Evolutionary conservation across 1,284 basidiomycete genomes (phyloP).

Genomic region (Sporisorium scitamineum): DNA sequence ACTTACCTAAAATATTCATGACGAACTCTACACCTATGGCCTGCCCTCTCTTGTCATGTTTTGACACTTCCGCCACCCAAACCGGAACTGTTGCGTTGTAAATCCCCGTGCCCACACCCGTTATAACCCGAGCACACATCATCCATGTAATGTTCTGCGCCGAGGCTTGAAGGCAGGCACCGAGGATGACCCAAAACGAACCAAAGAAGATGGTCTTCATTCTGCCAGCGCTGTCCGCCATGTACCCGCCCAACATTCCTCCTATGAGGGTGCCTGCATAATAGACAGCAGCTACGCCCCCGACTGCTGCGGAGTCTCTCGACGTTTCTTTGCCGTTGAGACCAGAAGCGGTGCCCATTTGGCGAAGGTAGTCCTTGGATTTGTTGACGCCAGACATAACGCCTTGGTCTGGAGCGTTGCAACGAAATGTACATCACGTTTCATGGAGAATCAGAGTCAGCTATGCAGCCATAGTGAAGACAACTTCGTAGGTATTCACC

Average conservation of each 20-base stretch:
- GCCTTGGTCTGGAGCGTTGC: constrained; percentile 17
- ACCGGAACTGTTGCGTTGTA: constrained; percentile 25
- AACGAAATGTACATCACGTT: too few species aligned
- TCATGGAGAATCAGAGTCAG: not conserved
- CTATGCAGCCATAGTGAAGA: not conserved
- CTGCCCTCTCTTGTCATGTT: constrained; percentile 26
- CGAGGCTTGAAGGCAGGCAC: constrained; percentile 20
- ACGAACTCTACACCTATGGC: constrained; percentile 33
- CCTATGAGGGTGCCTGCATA: constrained; percentile 31
- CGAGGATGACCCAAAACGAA: constrained; percentile 33
- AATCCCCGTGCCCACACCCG: constrained; percentile 18
- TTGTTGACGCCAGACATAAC: constrained; percentile 38
- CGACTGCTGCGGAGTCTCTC: constrained; percentile 22
- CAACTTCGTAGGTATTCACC: constrained; percentile 5
- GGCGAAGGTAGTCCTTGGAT: constrained; percentile 30
- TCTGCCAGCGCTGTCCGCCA: constrained; percentile 29
- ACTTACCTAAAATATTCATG: constrained; percentile 27
- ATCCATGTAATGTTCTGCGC: constrained; percentile 36
- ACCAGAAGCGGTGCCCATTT: constrained; percentile 33
- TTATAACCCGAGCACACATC: constrained; percentile 15
- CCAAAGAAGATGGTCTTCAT: constrained; percentile 36
- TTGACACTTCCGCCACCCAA: constrained; percentile 21
- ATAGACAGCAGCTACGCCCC: constrained; percentile 28
- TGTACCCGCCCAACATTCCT: constrained; percentile 26
- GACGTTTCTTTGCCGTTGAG: constrained; percentile 24